Base-by-base conservation (phyloP, 2,329 filamentous ascomycete genomes). In the Cladosporium halotolerans region DNA sequence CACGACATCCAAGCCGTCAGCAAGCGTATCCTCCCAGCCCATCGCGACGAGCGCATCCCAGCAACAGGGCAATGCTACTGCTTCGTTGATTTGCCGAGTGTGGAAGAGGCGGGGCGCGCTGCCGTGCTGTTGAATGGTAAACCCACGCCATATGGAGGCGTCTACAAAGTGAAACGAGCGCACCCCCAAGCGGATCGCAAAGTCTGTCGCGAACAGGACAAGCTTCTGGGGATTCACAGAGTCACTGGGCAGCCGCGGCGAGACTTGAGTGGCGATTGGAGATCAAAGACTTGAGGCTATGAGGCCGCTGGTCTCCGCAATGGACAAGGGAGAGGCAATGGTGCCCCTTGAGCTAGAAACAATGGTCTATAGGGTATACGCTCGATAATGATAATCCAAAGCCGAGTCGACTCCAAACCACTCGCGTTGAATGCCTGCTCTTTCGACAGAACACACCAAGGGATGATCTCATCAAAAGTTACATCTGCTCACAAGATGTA, bases 1-100 rank as follows among this genome's bases (percentile, higher is more conserved):
- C 74, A 72, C 57, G 65, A 71, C 11, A 65, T 78, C 62, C 68
- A 73, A 60, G 72, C 72, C 48, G 70, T 78, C 53, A 76, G 72
- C 64, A 78, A 77, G 63, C 63, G 77, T 42, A 62, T 64, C 10
- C 59, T 57, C 13, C 61, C 62, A 2, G 49, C 45, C 11, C 55
- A 60, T 11, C 54, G 52, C 8, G 52, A 53, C 1, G 23, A 40
- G 28, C 8, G 39, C 33, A 28, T 53, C 53, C 8, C 61, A 53
- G 13, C 57, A 55, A 9, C 55, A 57, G n/a, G 57, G 57, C 54
- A 43, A 5, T 51, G 48, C 19, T 67, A 67, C 46, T 66, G 64
- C 34, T 68, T 67, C 40, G 64, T 68, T 3, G 65, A 68, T 43
- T 44, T 68, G 6, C 16, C 54, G 8, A 60, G 46, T 36, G 54